These are phyloP conservation scores for Cyberlindnera samutprakarnensis DNA, from an alignment of 805 yeast genomes.

Conservation along the genomic window DNA sequence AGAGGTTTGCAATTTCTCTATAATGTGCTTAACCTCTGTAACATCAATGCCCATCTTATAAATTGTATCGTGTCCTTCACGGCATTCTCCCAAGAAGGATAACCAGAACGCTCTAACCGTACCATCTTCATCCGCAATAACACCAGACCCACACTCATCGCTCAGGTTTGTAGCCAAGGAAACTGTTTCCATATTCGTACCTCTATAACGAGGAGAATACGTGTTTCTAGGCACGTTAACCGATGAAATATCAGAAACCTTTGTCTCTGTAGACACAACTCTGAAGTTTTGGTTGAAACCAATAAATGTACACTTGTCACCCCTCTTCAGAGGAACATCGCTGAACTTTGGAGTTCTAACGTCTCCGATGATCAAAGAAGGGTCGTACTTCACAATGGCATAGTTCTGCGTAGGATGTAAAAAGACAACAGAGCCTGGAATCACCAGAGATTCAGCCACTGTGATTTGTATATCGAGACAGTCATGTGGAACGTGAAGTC, in stretches of 20 bases:
- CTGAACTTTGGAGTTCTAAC: slow-evolving; percentile 62
- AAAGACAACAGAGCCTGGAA: slow-evolving; percentile 75
- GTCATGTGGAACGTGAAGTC: slow-evolving; percentile 79
- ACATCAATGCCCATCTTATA: slow-evolving; percentile 75
- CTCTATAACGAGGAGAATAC: slow-evolving; percentile 74
- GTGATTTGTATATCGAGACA: slow-evolving; percentile 61
- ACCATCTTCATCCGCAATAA: slow-evolving; percentile 71
- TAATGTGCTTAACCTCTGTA: slow-evolving; percentile 50
- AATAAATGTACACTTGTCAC: slow-evolving; percentile 69
- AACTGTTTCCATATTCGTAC: slow-evolving; percentile 73
- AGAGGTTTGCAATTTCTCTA: slow-evolving; percentile 41
- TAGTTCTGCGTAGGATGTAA: slow-evolving; percentile 85
- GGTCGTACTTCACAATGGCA: slow-evolving; percentile 78
- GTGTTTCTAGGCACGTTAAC: slow-evolving; percentile 64
- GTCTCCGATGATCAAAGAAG: slow-evolving; percentile 62
- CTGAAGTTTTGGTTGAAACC: slow-evolving; percentile 72
- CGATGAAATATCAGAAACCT: slow-evolving; percentile 69
- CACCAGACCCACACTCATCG: slow-evolving; percentile 72
- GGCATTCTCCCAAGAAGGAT: slow-evolving; percentile 71
- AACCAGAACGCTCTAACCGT: slow-evolving; percentile 81
- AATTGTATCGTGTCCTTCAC: slow-evolving; percentile 48
- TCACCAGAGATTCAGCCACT: slow-evolving; percentile 76
- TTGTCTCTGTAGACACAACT: slow-evolving; percentile 65
- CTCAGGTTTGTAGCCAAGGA: slow-evolving; percentile 66
- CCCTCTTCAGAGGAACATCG: slow-evolving; percentile 51